These are phyloP conservation scores for Aspergillus leporis DNA, from an alignment of 495 filamentous ascomycete species.

Conservation along the genomic window DNA sequence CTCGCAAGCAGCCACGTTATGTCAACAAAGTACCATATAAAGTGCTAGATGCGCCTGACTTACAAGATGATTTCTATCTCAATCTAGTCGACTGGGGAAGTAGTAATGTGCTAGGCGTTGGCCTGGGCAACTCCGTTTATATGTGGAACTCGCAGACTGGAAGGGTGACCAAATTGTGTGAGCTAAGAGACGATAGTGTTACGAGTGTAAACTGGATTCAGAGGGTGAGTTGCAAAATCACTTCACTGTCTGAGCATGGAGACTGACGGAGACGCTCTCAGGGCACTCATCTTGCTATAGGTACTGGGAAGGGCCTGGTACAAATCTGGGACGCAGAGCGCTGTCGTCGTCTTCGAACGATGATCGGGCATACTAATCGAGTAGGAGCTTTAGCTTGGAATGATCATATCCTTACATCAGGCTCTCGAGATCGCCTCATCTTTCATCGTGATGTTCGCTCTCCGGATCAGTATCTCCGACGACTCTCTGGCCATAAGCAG, in stretches of 20 bases:
- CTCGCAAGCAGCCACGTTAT: slow-evolving; percentile 80
- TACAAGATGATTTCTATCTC: slow-evolving; percentile 96
- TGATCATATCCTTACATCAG: slow-evolving; percentile 93
- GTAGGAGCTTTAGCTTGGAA: slow-evolving; percentile 97
- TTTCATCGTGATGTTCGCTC: slow-evolving; percentile 93
- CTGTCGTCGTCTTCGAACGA: slow-evolving; percentile 81
- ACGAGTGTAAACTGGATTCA: slow-evolving; percentile 99
- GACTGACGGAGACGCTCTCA: slow-evolving; percentile 32
- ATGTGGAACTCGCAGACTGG: slow-evolving; percentile 95
- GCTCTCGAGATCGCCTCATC: slow-evolving; percentile 89
- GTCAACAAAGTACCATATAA: slow-evolving; percentile 97
- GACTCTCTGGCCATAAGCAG: slow-evolving; percentile 88
- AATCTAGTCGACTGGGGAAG: slow-evolving; percentile 99
- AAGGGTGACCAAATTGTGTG: slow-evolving; percentile 87
- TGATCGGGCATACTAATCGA: slow-evolving; percentile 91
- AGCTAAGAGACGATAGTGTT: slow-evolving; percentile 88
- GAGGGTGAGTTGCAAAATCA: slow-evolving; percentile 44
- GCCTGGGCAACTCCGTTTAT: slow-evolving; percentile 90
- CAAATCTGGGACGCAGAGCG: slow-evolving; percentile 97
- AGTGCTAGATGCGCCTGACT: slow-evolving; percentile 91
- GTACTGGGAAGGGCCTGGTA: slow-evolving; percentile 88
- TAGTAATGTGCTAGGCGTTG: slow-evolving; percentile 88
- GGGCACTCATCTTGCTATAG: slow-evolving; percentile 92
- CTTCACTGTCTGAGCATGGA: not conserved
- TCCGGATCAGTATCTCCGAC: slow-evolving; percentile 85